phyloP scores from a whole-genome alignment of 2,329 filamentous ascomycete species.

The Paramyrothecium roridum region DNA sequence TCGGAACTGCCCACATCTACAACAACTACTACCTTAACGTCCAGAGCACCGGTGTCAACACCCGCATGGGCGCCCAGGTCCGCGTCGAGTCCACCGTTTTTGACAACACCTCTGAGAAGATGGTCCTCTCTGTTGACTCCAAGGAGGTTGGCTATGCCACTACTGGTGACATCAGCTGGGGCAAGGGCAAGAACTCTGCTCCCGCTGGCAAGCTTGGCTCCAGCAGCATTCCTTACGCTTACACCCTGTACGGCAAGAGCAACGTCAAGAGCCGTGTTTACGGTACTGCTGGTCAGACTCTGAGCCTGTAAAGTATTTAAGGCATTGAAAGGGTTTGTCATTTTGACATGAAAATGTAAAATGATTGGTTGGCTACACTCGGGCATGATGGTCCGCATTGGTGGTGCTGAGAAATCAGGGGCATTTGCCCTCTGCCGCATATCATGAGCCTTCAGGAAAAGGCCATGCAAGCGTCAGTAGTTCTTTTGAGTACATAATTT shows the following conservation, averaged over 20 bases:
- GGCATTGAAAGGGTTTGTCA: too few relatives aligned
- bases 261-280: constrained; percentile 42
- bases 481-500: too few relatives aligned
- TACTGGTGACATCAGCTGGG: constrained; percentile 37
- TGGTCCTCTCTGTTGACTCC: constrained; percentile 37
- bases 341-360: too few relatives aligned
- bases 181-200: constrained; percentile 34
- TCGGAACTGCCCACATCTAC: constrained; percentile 61
- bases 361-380: too few relatives aligned
- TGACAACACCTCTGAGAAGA: constrained; percentile 29
- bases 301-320: constrained; percentile 23
- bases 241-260: constrained; percentile 40
- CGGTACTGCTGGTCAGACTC: constrained; percentile 33
- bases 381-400: too few relatives aligned
- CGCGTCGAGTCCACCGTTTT: constrained; percentile 55
- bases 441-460: too few relatives aligned
- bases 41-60: constrained; percentile 47
- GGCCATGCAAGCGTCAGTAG: too few relatives aligned
- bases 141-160: constrained; percentile 36
- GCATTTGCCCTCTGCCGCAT: too few relatives aligned
- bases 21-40: constrained; percentile 49
- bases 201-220: constrained; percentile 45
- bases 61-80: constrained; percentile 54
- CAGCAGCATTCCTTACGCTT: constrained; percentile 51
- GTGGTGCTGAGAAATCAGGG: too few relatives aligned